A percentile compares a stretch with the other conserved stretches of the same genome.
Conservation (phyloP, 73 alveolate species). For the Effrenium voratum region DNA sequence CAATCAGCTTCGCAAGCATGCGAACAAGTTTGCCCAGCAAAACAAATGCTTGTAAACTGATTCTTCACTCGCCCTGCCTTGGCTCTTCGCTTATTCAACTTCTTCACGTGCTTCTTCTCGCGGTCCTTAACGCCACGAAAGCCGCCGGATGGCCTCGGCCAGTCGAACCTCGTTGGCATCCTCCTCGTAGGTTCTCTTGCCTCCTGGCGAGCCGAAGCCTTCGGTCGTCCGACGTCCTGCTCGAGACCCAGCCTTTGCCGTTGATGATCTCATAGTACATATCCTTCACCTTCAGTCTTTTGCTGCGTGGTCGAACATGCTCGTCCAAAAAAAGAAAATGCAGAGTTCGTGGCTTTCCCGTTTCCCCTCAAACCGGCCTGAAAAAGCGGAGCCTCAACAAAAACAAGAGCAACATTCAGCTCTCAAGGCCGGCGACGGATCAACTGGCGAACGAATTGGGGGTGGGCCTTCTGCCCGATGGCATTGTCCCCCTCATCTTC, state of each 20-base stretch:
- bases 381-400: too few species aligned
- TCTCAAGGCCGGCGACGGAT: too few species aligned
- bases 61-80: not conserved
- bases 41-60: too few species aligned
- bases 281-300: conserved; percentile 67
- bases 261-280: conserved; percentile 90
- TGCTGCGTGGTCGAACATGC: too few species aligned
- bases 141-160: not conserved
- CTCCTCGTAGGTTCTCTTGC: conserved; percentile 69
- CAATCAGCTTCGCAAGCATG: too few species aligned
- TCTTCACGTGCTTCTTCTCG: conserved; percentile 88
- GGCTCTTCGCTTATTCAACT: conserved; percentile 67
- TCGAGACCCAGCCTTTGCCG: conserved; percentile 27
- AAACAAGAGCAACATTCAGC: too few species aligned
- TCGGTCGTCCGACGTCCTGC: not conserved
- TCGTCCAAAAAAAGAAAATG: too few species aligned
- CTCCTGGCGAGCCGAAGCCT: conserved; percentile 7
- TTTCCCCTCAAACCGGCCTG: too few species aligned
- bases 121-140: not conserved
- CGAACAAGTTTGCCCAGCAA: too few species aligned
- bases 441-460: too few species aligned
- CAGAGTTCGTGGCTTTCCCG: too few species aligned
- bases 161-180: conserved; percentile 58
- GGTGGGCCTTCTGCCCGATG: conserved; percentile 78
- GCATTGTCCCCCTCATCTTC: conserved; percentile 93